A percentile compares a stretch with the other conserved stretches of the same genome.
These are phyloP conservation scores for Quercus gilva DNA, from an alignment of 306 rosid genomes.

Conservation along the genomic window DNA sequence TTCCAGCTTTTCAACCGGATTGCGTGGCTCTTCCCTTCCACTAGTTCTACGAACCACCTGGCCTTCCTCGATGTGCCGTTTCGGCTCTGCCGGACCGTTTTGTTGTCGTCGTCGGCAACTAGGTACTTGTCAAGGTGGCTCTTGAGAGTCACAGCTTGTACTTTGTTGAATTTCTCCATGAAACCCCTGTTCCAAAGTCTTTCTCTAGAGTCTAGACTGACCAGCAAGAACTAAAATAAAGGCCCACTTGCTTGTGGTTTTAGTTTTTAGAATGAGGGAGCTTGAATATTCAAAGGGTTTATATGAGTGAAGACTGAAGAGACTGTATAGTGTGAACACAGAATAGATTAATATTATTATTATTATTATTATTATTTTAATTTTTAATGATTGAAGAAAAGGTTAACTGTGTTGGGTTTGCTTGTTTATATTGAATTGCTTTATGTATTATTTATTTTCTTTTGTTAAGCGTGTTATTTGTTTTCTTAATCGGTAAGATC, in stretches of 20 bases:
- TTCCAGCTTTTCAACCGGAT: slow-evolving; percentile 58
- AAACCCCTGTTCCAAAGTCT: not conserved
- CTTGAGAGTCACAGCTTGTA: slow-evolving; percentile 52
- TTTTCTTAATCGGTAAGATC: too few species aligned
- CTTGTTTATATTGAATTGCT: too few species aligned
- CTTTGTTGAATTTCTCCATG: slow-evolving; percentile 66
- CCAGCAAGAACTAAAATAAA: not conserved
- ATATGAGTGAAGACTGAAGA: too few species aligned
- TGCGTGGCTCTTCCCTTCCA: slow-evolving; percentile 34
- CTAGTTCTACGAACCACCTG: slow-evolving; percentile 57
- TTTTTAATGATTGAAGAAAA: not conserved
- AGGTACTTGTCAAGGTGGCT: slow-evolving; percentile 76
- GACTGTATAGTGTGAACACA: too few species aligned
- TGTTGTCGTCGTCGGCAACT: slow-evolving; percentile 45
- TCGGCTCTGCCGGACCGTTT: slow-evolving; percentile 61
- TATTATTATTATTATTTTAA: too few species aligned
- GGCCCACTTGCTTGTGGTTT: too few species aligned
- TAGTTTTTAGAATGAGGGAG: not conserved
- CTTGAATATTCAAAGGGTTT: not conserved
- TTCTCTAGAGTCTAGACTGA: too few species aligned
- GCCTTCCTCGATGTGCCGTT: slow-evolving; percentile 39
- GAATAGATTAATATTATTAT: too few species aligned
- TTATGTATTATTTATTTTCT: too few species aligned
- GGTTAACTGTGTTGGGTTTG: slow-evolving; percentile 23
- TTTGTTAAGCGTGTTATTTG: too few species aligned